Percentiles rank a stretch among this genome's conserved stretches.
These are phyloP conservation scores for Craterostigma plantagineum DNA, from an alignment of 257 asterid genomes.

Conservation along the genomic window DNA sequence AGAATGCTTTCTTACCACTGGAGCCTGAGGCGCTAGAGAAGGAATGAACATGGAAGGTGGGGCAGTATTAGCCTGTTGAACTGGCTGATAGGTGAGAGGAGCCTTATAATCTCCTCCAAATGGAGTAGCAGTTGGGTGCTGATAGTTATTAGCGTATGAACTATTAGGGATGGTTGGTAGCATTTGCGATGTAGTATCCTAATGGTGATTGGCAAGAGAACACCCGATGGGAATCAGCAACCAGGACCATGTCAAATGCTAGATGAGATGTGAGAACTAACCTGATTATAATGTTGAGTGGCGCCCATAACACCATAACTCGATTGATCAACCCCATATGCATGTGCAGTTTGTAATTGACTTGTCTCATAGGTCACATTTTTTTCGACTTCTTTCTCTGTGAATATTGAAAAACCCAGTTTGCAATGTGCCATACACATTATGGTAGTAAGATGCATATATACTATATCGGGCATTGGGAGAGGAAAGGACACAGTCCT, in stretches of 20 bases:
- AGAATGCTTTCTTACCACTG: slow-evolving; percentile 22
- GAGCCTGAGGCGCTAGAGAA: slow-evolving; percentile 38
- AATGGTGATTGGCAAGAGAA: slow-evolving; percentile 12
- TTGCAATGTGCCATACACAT: slow-evolving; percentile 2
- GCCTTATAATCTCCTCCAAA: slow-evolving; percentile 27
- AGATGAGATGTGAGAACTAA: slow-evolving; percentile 11
- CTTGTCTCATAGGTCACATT: slow-evolving; percentile 25
- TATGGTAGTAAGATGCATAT: too few relatives aligned
- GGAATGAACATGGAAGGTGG: slow-evolving; percentile 71
- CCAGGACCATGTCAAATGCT: slow-evolving; percentile 6
- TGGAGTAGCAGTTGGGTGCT: slow-evolving; percentile 29
- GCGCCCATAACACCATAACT: slow-evolving; percentile 38
- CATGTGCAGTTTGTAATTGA: slow-evolving; percentile 27
- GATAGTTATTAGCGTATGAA: slow-evolving; percentile 48
- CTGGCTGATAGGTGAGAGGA: slow-evolving; percentile 43
- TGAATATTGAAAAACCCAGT: slow-evolving; percentile 8
- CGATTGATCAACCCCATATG: slow-evolving; percentile 26
- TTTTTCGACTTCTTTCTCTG: slow-evolving; percentile 40
- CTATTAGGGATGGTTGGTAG: slow-evolving; percentile 32
- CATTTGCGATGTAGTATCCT: slow-evolving; percentile 38
- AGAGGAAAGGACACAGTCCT: too few relatives aligned
- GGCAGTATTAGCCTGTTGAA: slow-evolving; percentile 28
- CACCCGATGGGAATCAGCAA: slow-evolving; percentile 5
- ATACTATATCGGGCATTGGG: too few relatives aligned
- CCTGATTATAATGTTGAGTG: slow-evolving; percentile 51